Conservation (phyloP, 2,329 filamentous ascomycete species). For the Cryphonectria japonica region DNA sequence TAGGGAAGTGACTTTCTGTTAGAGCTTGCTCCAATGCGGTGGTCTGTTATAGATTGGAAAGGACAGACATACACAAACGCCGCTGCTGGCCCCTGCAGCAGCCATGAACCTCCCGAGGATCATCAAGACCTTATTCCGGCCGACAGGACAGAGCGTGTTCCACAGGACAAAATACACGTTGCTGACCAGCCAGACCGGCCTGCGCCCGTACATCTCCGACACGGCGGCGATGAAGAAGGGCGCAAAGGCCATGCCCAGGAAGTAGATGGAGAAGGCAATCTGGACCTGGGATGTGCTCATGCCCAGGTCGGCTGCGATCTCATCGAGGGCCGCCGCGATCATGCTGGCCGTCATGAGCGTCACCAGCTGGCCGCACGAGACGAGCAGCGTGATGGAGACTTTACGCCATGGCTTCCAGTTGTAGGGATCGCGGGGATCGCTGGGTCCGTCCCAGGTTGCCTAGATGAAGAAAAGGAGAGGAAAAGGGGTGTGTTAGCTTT, state of each 20-base stretch:
- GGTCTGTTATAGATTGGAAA: no score
- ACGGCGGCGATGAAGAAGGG: conserved; percentile 42
- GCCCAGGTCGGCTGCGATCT: conserved; percentile 39
- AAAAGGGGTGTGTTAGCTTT: background rate
- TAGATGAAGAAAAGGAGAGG: background rate
- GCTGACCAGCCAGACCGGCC: conserved; percentile 39
- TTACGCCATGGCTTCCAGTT: conserved; percentile 30
- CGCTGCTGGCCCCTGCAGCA: conserved; percentile 2
- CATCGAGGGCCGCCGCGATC: conserved; percentile 41
- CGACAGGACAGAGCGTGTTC: conserved; percentile 39
- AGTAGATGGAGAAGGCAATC: conserved; percentile 41
- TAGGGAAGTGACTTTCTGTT: conserved; percentile 15
- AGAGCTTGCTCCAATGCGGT: background rate
- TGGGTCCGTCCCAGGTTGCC: conserved; percentile 28
- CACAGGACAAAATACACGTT: conserved; percentile 42
- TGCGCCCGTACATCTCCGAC: conserved; percentile 42
- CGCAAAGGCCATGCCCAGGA: conserved; percentile 42
- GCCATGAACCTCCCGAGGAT: conserved; percentile 12
- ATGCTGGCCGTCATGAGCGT: conserved; percentile 44
- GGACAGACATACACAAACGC: background rate
- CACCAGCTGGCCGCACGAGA: conserved; percentile 41
- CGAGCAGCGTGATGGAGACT: conserved; percentile 36
- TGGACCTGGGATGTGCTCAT: conserved; percentile 30
- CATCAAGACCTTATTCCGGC: conserved; percentile 34
- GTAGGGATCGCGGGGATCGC: conserved; percentile 30